Evolutionary conservation across 1,284 basidiomycete species (phyloP).

Genomic region (Afroboletus lepidellus): DNA sequence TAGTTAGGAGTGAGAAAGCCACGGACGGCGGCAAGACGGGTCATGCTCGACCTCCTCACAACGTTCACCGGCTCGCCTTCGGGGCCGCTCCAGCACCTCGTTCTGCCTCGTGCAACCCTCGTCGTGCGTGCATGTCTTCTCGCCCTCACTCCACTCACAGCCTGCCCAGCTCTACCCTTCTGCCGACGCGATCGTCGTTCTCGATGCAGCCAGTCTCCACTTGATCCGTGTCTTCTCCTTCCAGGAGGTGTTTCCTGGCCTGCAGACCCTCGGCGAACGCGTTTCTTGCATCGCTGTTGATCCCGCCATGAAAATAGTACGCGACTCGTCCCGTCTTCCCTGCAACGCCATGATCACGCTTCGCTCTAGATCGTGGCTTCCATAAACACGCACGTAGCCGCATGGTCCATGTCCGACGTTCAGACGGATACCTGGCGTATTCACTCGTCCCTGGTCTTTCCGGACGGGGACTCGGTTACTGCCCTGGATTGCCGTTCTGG

Average conservation of each 20-base stretch:
- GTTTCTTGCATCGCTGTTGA: conserved; percentile 70
- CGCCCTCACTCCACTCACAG: conserved; percentile 1
- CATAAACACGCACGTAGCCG: conserved; percentile 61
- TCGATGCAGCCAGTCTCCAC: conserved; percentile 60
- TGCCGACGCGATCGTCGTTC: conserved; percentile 63
- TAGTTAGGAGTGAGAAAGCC: conserved; percentile 5
- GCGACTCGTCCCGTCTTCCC: conserved; percentile 24
- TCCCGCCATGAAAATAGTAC: conserved; percentile 72
- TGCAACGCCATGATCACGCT: conserved; percentile 12
- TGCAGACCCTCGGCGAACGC: conserved; percentile 41
- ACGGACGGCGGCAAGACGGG: not conserved
- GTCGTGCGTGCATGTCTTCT: conserved; percentile 46
- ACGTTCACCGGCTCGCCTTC: conserved; percentile 58
- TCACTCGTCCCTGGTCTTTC: conserved; percentile 72
- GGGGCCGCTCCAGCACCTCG: conserved; percentile 54
- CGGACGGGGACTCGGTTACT: conserved; percentile 52
- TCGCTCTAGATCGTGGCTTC: conserved; percentile 64
- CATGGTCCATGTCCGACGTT: conserved; percentile 69
- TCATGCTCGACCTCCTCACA: conserved; percentile 60
- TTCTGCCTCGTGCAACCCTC: conserved; percentile 52
- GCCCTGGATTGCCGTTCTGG: conserved; percentile 71
- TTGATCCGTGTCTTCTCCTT: conserved; percentile 69
- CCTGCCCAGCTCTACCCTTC: conserved; percentile 63
- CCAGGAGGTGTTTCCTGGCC: conserved; percentile 71
- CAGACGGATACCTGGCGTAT: conserved; percentile 66